Conservation (phyloP, 2,329 filamentous ascomycete species). For the Aotearoamyces nothofagi region DNA sequence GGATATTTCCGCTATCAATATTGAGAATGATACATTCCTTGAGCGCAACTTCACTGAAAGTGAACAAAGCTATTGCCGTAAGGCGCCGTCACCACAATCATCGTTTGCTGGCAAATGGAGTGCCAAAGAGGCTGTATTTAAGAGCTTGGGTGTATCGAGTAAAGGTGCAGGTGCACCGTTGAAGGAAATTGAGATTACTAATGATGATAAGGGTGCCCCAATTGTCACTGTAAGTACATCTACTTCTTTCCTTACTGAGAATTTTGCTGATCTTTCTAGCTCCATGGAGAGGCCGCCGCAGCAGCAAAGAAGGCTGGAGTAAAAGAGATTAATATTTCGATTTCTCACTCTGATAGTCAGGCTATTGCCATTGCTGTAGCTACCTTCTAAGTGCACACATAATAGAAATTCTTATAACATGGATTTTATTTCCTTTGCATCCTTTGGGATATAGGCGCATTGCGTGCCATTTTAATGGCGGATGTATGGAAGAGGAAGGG, state of each 20-base stretch:
- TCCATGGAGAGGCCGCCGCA: slow-evolving; percentile 69
- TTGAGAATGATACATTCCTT: slow-evolving; percentile 86
- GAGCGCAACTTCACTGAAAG: slow-evolving; percentile 82
- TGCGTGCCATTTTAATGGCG: no score
- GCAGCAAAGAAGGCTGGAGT: slow-evolving; percentile 79
- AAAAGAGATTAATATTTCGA: slow-evolving; percentile 80
- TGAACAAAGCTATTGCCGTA: slow-evolving; percentile 78
- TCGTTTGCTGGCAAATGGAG: slow-evolving; percentile 94
- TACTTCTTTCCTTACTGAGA: no score
- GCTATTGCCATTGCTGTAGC: slow-evolving; percentile 89
- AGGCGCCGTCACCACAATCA: slow-evolving; percentile 65
- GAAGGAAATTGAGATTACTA: slow-evolving; percentile 87
- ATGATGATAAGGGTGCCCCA: slow-evolving; percentile 69
- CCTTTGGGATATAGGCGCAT: no score
- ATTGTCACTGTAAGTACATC: slow-evolving; percentile 58
- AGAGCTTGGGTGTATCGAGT: slow-evolving; percentile 77
- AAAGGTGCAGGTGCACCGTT: slow-evolving; percentile 79
- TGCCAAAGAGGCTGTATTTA: slow-evolving; percentile 98
- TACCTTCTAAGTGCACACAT: slow-evolving; percentile 42
- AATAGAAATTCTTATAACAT: not conserved
- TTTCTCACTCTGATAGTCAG: slow-evolving; percentile 89
- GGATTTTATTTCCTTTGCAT: no score
- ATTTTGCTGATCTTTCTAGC: slow-evolving; percentile 30
- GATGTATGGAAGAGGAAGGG: no score
- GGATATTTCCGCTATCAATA: slow-evolving; percentile 73